These are phyloP conservation scores for Fusarium humuli DNA, from an alignment of 2,329 filamentous ascomycete genomes.

Conservation along the genomic window DNA sequence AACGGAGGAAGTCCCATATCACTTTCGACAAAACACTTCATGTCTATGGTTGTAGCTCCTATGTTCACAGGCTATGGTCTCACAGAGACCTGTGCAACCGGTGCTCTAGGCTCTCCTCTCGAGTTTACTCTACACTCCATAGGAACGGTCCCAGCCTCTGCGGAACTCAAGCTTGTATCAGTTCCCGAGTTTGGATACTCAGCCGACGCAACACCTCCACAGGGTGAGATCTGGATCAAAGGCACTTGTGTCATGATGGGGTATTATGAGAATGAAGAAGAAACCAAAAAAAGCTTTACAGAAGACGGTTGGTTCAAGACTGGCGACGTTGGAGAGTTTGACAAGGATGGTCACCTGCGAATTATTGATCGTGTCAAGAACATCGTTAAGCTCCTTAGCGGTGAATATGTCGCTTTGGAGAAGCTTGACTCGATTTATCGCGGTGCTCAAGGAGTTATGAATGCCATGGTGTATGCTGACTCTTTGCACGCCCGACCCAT, in stretches of 20 bases:
- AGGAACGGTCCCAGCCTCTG: constrained; percentile 78
- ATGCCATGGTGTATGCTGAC: constrained; percentile 88
- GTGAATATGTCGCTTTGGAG: constrained; percentile 98
- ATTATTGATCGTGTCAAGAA: constrained; percentile 99
- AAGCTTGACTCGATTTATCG: constrained; percentile 94
- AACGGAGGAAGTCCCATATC: constrained; percentile 95
- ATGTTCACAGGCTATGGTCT: constrained; percentile 96
- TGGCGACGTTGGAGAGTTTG: constrained; percentile 92
- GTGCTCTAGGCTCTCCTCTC: constrained; percentile 81
- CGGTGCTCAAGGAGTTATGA: constrained; percentile 77
- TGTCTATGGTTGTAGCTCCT: constrained; percentile 90
- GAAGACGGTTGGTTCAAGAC: constrained; percentile 95
- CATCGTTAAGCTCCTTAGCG: constrained; percentile 91
- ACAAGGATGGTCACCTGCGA: constrained; percentile 79
- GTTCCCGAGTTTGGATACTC: constrained; percentile 87
- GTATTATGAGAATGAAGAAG: constrained; percentile 87
- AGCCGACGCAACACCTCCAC: constrained; percentile 77
- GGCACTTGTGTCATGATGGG: constrained; percentile 78
- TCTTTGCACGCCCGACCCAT: constrained; percentile 79
- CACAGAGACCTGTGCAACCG: constrained; percentile 90
- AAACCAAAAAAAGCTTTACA: constrained; percentile 81
- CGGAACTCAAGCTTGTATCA: constrained; percentile 93
- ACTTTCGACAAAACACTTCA: constrained; percentile 86
- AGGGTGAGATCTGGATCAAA: constrained; percentile 91
- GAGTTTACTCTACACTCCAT: constrained; percentile 82